phyloP scores from a whole-genome alignment of 1,284 basidiomycete species.

The Moesziomyces aphidis region DNA sequence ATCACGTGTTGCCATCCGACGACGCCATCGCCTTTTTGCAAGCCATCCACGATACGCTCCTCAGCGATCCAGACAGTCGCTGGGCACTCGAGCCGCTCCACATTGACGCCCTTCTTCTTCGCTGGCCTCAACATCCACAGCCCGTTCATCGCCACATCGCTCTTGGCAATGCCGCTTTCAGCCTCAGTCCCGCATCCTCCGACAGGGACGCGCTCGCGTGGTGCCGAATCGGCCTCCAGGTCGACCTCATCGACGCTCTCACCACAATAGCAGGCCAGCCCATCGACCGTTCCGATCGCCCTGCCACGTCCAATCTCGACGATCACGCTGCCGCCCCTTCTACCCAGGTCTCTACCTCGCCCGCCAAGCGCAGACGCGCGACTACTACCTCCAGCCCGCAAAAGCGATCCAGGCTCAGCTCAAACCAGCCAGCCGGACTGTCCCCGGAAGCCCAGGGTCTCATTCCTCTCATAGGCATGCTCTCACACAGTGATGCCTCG shows the following conservation, averaged over 20 bases:
- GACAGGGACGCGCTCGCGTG: slow-evolving; percentile 20
- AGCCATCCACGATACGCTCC: slow-evolving; percentile 14
- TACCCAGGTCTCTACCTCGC: background rate
- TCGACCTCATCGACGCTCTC: slow-evolving; percentile 25
- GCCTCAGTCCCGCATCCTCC: slow-evolving; percentile 12
- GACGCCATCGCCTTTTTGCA: slow-evolving; percentile 14
- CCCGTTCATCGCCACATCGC: no score
- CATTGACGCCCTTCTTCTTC: slow-evolving; percentile 21
- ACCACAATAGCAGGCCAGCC: background rate
- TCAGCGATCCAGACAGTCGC: slow-evolving; percentile 28
- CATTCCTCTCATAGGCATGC: slow-evolving; percentile 3
- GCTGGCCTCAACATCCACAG: slow-evolving; percentile 2
- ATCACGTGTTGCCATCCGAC: background rate
- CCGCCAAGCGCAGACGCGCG: background rate
- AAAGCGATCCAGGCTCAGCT: slow-evolving; percentile 12
- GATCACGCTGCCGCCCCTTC: background rate
- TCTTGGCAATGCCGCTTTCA: slow-evolving; percentile 17
- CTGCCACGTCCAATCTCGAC: background rate
- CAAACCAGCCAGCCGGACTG: background rate
- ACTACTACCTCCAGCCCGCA: background rate
- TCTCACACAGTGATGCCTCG: slow-evolving; percentile 2
- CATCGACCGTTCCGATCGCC: background rate
- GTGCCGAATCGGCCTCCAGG: slow-evolving; percentile 25
- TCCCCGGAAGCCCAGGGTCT: background rate
- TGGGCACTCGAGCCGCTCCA: slow-evolving; percentile 31